Conservation (phyloP, 441 rosid species). For the Croton laevigatus region DNA sequence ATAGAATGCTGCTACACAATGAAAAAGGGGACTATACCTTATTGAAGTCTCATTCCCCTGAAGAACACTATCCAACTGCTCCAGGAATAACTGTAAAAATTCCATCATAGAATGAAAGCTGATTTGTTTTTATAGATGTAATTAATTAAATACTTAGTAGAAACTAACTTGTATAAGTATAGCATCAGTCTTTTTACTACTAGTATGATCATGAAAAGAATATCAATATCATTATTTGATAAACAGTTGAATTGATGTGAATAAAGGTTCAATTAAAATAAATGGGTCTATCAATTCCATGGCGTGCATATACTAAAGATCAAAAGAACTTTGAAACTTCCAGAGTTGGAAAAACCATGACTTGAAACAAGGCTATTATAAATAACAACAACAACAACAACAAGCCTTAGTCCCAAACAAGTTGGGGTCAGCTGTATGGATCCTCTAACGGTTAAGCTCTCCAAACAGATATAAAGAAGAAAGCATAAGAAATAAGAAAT, state of each 20-base stretch:
- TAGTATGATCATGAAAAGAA: background rate
- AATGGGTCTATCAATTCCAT: background rate
- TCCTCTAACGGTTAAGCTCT: too few species aligned
- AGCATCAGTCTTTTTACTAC: background rate
- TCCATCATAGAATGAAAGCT: background rate
- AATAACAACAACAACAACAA: too few species aligned
- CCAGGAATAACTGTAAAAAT: constrained; percentile 73
- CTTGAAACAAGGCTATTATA: background rate
- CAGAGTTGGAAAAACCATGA: background rate
- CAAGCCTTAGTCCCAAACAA: too few species aligned
- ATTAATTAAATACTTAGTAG: background rate
- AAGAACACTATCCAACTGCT: constrained; percentile 84
- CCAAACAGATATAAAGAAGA: too few species aligned
- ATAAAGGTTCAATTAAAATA: background rate
- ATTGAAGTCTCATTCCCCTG: constrained; percentile 72
- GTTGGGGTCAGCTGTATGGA: too few species aligned
- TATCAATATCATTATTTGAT: background rate
- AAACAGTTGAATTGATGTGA: background rate
- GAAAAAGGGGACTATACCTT: constrained; percentile 43
- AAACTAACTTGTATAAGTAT: background rate
- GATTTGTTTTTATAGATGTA: background rate
- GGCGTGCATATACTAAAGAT: background rate
- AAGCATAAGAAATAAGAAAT: too few species aligned
- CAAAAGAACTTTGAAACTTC: constrained; percentile 6
- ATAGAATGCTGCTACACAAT: constrained; percentile 1